Base-by-base conservation (phyloP, 345 rosid species). In the Syzygium oleosum region DNA sequence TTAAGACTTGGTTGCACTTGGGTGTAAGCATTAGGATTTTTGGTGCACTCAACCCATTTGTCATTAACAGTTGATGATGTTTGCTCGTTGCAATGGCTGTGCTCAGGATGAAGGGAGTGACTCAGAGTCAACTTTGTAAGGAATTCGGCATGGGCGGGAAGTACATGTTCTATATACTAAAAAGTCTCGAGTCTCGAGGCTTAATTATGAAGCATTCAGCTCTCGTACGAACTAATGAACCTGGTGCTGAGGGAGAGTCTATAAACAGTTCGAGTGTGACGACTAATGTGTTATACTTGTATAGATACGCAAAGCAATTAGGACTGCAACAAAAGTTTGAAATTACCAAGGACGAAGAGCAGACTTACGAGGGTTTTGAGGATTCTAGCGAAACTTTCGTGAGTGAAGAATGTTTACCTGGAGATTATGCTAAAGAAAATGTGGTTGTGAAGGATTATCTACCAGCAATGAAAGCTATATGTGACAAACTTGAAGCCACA, bases 401-500 rank as follows among this genome's bases (percentile, higher is more conserved):
- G 3, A 84, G 38, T 49, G 92, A 90, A 86, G 94, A 93, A 88
- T 91, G 90, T 90, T 49, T 86, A 25, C 79, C 87, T 21, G 86
- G 90, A 87, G 94, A 91, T 56, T 80, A 87, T 91, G 88, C 85
- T 34, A 91, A 89, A 88, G 96, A 97, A 87, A 93, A 94, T 88
- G 92, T 96, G 89, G 93, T 89, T 7, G 91, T 95, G 84, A 96
- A 91, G 91, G 99, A 98, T 93, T 95, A 90, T 92, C 87, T 93
- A 86, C 98, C 99, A 11, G 97, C 98, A 56, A 95, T 96, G 98
- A 91, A 90, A 92, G 97, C 95, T 55, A 87, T 96, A 55, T 96
- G 97, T 91, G 94, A 96, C 91, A 94, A 91, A 88, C 98, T 98
- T 88, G 96, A 95, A 90, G 93, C 92, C 86, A 96, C 95, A 51